phyloP scores from a whole-genome alignment of 768 basidiomycete genomes.

The Suillus tomentosus region DNA sequence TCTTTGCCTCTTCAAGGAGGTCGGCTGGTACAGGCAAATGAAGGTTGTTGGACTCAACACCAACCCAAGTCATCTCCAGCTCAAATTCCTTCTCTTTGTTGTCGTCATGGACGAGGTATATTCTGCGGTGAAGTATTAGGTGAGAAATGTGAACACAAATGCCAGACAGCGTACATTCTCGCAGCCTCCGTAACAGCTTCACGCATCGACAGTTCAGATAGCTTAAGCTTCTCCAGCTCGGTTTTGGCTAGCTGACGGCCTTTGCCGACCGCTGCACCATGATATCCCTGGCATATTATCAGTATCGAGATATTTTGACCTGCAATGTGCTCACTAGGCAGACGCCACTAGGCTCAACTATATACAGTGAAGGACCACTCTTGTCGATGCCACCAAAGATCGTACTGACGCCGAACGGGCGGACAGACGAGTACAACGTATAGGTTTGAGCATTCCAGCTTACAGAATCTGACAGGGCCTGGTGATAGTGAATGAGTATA shows the following conservation, averaged over 20 bases:
- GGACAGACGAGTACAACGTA: conserved; percentile 96
- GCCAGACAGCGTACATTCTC: conserved; percentile 70
- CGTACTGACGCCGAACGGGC: conserved; percentile 95
- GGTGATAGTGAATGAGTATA: not conserved
- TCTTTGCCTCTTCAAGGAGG: conserved; percentile 81
- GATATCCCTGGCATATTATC: conserved; percentile 68
- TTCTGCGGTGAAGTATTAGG: conserved; percentile 49
- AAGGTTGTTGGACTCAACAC: conserved; percentile 75
- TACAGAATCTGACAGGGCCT: conserved; percentile 75
- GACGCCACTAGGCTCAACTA: conserved; percentile 94
- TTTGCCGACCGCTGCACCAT: conserved; percentile 96
- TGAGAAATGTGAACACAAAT: conserved; percentile 1
- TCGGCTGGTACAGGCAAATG: conserved; percentile 88
- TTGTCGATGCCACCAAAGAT: conserved; percentile 90
- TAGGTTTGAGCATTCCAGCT: conserved; percentile 93
- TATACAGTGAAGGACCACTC: conserved; percentile 81
- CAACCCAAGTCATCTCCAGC: conserved; percentile 96
- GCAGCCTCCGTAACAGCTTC: conserved; percentile 94
- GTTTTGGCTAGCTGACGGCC: conserved; percentile 98
- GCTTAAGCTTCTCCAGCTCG: conserved; percentile 93
- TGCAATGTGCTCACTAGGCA: conserved; percentile 63
- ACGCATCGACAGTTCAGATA: conserved; percentile 73
- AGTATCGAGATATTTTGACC: not conserved
- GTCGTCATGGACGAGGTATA: conserved; percentile 97
- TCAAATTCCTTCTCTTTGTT: conserved; percentile 98